These are phyloP conservation scores for Inga laurina DNA, from an alignment of 306 rosid species.

Conservation along the genomic window DNA sequence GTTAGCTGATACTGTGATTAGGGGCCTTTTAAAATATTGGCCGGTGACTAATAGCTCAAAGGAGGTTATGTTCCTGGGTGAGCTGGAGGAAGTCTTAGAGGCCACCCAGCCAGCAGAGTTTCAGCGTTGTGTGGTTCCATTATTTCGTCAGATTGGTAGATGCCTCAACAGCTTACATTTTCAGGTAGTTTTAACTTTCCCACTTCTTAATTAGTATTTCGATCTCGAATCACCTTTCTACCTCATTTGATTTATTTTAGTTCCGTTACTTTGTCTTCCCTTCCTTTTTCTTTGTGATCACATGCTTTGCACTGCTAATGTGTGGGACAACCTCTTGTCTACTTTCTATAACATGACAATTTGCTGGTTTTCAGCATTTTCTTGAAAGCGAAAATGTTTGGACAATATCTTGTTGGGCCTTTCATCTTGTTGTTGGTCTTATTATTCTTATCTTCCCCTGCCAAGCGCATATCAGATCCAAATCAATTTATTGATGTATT, in stretches of 20 bases:
- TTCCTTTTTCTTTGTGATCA: background rate
- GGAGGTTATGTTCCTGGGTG: constrained; percentile 44
- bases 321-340: background rate
- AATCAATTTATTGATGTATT: background rate
- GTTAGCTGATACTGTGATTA: constrained; percentile 59
- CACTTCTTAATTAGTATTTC: background rate
- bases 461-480: background rate
- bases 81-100: constrained; percentile 47
- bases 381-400: background rate
- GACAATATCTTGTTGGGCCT: background rate
- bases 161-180: constrained; percentile 66
- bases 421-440: background rate
- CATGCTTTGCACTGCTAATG: background rate
- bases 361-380: background rate
- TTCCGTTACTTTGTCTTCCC: background rate
- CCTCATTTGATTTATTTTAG: background rate
- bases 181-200: constrained; percentile 42
- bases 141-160: constrained; percentile 54
- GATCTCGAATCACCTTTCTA: background rate
- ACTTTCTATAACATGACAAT: background rate
- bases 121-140: constrained; percentile 55
- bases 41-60: constrained; percentile 42
- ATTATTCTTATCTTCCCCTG: background rate
- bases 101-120: constrained; percentile 36
- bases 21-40: constrained; percentile 64